phyloP scores from a whole-genome alignment of 768 basidiomycete genomes.

The Pleurotus djamor region DNA sequence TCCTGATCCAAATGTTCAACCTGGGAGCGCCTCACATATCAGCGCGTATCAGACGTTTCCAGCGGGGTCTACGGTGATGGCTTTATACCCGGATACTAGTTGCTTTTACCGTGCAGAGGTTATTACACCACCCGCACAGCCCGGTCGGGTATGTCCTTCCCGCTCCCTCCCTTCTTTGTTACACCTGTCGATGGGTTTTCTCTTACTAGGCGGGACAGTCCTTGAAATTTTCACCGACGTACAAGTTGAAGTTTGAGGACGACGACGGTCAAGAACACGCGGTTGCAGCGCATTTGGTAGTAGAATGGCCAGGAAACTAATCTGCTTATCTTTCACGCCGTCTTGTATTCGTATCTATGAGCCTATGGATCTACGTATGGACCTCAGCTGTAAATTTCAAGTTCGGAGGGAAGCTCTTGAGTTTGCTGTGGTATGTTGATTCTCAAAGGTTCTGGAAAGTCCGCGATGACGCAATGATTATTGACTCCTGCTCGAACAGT shows the following conservation, averaged over 20 bases:
- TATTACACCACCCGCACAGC: constrained; percentile 50
- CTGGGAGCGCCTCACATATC: constrained; percentile 60
- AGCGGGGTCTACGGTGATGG: constrained; percentile 74
- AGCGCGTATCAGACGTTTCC: constrained; percentile 72
- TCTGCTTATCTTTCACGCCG: no score
- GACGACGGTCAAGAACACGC: constrained; percentile 82
- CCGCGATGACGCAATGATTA: not conserved
- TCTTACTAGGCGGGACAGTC: constrained; percentile 27
- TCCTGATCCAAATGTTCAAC: constrained; percentile 64
- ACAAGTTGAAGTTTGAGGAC: constrained; percentile 86
- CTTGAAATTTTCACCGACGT: constrained; percentile 52
- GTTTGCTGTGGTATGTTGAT: not conserved
- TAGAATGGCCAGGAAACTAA: constrained; percentile 64
- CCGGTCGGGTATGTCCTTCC: no score
- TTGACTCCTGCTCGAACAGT: not conserved
- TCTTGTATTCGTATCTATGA: not conserved
- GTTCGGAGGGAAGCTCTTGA: no score
- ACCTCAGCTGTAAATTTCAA: no score
- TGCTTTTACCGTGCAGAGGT: constrained; percentile 91
- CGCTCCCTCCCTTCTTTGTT: not conserved
- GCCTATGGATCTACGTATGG: not conserved
- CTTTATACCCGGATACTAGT: constrained; percentile 88
- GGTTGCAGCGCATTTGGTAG: constrained; percentile 77
- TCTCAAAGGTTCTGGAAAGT: constrained; percentile 7
- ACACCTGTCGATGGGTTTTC: not conserved